Percentiles rank a stretch among this genome's conserved stretches.
These are phyloP conservation scores for Barnettozyma salicaria DNA, from an alignment of 805 yeast species.

Conservation along the genomic window DNA sequence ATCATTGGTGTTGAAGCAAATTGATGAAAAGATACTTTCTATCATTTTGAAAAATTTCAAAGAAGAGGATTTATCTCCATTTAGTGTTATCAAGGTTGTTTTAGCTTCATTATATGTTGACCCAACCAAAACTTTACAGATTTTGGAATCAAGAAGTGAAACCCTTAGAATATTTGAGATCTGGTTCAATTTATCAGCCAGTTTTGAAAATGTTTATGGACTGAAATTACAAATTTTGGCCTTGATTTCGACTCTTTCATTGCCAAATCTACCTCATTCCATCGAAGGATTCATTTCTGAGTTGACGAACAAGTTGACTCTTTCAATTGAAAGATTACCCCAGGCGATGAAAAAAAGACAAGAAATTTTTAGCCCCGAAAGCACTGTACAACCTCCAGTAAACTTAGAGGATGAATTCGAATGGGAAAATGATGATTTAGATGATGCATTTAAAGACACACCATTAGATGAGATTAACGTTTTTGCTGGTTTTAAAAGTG, in stretches of 20 bases:
- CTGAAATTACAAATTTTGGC: slow-evolving; percentile 70
- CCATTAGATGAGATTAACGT: slow-evolving; percentile 74
- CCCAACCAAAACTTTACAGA: slow-evolving; percentile 46
- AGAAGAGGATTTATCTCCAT: slow-evolving; percentile 32
- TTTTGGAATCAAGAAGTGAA: slow-evolving; percentile 41
- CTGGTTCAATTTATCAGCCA: slow-evolving; percentile 55
- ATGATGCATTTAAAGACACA: slow-evolving; percentile 73
- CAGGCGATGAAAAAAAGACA: slow-evolving; percentile 63
- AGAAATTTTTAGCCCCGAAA: slow-evolving; percentile 42
- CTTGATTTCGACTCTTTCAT: slow-evolving; percentile 43
- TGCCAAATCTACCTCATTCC: slow-evolving; percentile 35
- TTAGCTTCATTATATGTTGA: slow-evolving; percentile 60
- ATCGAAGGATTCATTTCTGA: slow-evolving; percentile 37
- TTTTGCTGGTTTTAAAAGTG: slow-evolving; percentile 56
- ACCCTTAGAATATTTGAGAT: slow-evolving; percentile 45
- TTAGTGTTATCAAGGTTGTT: slow-evolving; percentile 50
- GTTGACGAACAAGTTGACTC: slow-evolving; percentile 46
- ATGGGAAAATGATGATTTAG: slow-evolving; percentile 39
- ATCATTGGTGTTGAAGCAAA: slow-evolving; percentile 13
- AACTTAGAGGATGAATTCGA: slow-evolving; percentile 33
- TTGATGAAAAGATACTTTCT: slow-evolving; percentile 14
- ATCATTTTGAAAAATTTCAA: slow-evolving; percentile 11
- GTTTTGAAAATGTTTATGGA: slow-evolving; percentile 65
- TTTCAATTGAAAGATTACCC: slow-evolving; percentile 58
- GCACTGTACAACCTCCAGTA: slow-evolving; percentile 45